These are phyloP conservation scores for Bassia scoparia DNA, from an alignment of 148 eudicot genomes.

Conservation along the genomic window DNA sequence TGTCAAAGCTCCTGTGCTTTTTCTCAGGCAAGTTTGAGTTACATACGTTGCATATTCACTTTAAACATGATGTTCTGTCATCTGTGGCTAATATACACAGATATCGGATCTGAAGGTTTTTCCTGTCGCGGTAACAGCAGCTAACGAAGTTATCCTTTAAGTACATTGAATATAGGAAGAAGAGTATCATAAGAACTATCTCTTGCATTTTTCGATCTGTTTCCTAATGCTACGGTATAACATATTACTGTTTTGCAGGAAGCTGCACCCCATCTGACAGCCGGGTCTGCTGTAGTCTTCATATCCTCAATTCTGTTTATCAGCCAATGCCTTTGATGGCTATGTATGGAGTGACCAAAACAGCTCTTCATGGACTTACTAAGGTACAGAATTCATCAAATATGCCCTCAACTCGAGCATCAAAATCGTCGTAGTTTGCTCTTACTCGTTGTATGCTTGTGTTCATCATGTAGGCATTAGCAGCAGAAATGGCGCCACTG, in stretches of 20 bases:
- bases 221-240: too few species aligned
- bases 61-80: neutral
- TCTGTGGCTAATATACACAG: too few species aligned
- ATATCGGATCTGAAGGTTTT: too few species aligned
- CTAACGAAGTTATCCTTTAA: too few species aligned
- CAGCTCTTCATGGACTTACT: constrained; percentile 90
- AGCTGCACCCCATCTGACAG: constrained; percentile 70
- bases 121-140: too few species aligned
- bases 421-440: neutral
- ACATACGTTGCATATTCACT: neutral
- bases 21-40: constrained; percentile 44
- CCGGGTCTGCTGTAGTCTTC: constrained; percentile 65
- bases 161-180: too few species aligned
- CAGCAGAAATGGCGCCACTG: constrained; percentile 80
- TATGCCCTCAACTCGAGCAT: neutral
- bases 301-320: constrained; percentile 70
- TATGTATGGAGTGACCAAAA: constrained; percentile 91
- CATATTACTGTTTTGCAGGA: constrained; percentile 35
- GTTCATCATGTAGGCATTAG: constrained; percentile 55
- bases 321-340: constrained; percentile 50
- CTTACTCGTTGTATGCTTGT: neutral
- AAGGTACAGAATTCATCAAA: constrained; percentile 47
- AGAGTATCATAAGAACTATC: too few species aligned
- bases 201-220: too few species aligned
- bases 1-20: constrained; percentile 77